Conservation (phyloP, 2,329 filamentous ascomycete genomes). For the Fusarium haematococcum region DNA sequence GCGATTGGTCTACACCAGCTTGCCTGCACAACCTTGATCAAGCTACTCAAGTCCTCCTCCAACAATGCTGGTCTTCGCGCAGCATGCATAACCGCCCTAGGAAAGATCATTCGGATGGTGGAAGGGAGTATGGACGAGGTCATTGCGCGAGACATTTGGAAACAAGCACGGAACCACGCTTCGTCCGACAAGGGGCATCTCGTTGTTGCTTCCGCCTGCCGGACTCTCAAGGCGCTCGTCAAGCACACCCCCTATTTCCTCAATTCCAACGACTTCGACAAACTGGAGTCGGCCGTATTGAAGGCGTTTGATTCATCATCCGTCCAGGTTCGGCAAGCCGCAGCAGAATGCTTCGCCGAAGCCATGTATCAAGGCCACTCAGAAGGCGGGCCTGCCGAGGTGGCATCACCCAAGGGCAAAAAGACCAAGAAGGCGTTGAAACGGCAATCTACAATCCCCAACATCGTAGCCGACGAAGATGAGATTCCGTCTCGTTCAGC, state of each 20-base stretch:
- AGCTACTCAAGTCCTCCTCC: conserved; percentile 82
- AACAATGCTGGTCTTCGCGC: conserved; percentile 86
- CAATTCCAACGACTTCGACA: conserved; percentile 91
- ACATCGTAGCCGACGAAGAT: conserved; percentile 78
- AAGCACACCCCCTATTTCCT: conserved; percentile 84
- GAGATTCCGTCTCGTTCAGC: conserved; percentile 75
- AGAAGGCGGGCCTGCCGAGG: conserved; percentile 60
- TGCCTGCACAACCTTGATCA: conserved; percentile 77
- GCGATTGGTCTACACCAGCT: conserved; percentile 85
- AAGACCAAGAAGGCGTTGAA: conserved; percentile 73
- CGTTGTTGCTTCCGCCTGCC: conserved; percentile 82
- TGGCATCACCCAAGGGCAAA: conserved; percentile 72
- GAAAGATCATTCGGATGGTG: conserved; percentile 82
- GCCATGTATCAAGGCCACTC: conserved; percentile 83
- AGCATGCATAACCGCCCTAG: conserved; percentile 79
- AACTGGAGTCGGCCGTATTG: conserved; percentile 83
- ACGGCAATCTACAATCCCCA: conserved; percentile 69
- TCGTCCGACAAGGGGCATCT: conserved; percentile 84
- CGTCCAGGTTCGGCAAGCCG: conserved; percentile 82
- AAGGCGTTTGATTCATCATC: conserved; percentile 87
- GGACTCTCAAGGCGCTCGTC: conserved; percentile 80
- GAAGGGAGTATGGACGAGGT: conserved; percentile 83
- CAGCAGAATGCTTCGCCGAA: conserved; percentile 85
- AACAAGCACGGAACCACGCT: conserved; percentile 83
- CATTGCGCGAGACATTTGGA: conserved; percentile 92